phyloP scores from a whole-genome alignment of 768 basidiomycete species.

The Rhodotorula taiwanensis region DNA sequence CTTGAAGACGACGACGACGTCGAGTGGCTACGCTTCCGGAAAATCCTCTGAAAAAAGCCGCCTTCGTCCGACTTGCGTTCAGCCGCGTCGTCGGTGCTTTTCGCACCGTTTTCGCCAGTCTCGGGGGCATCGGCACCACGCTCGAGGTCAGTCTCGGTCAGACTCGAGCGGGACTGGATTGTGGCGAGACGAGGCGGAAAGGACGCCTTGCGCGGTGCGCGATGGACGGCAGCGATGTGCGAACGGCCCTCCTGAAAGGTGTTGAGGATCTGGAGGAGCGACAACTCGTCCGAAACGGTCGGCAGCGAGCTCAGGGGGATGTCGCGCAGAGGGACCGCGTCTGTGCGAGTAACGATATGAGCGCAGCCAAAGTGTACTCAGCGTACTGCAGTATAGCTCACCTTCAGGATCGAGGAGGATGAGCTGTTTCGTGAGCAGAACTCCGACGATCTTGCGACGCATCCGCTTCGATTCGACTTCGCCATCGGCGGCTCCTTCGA shows the following conservation, averaged over 20 bases:
- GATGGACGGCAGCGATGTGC: constrained; percentile 76
- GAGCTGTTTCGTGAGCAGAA: constrained; percentile 69
- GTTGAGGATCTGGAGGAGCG: constrained; percentile 74
- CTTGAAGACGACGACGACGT: constrained; percentile 33
- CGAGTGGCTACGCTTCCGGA: constrained; percentile 26
- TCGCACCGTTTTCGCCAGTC: not conserved
- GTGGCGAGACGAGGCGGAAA: not conserved
- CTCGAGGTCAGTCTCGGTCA: constrained; percentile 37
- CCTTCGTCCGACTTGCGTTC: constrained; percentile 6
- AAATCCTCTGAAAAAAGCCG: constrained; percentile 20
- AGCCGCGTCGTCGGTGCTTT: constrained; percentile 1
- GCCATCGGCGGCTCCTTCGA: not conserved
- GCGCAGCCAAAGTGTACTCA: not conserved
- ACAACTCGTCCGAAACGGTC: constrained; percentile 77
- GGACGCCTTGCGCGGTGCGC: constrained; percentile 2
- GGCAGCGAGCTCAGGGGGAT: constrained; percentile 81
- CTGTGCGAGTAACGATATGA: constrained; percentile 44
- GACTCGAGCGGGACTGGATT: constrained; percentile 1
- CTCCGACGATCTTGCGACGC: constrained; percentile 76
- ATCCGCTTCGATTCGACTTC: constrained; percentile 42
- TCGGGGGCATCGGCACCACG: constrained; percentile 26
- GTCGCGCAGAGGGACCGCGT: constrained; percentile 72
- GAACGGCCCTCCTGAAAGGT: constrained; percentile 83
- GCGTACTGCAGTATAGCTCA: constrained; percentile 36
- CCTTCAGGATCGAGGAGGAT: constrained; percentile 80